Evolutionary conservation across 2,329 filamentous ascomycete species (phyloP).

Genomic region (Chrysosporium keratinophilum): DNA sequence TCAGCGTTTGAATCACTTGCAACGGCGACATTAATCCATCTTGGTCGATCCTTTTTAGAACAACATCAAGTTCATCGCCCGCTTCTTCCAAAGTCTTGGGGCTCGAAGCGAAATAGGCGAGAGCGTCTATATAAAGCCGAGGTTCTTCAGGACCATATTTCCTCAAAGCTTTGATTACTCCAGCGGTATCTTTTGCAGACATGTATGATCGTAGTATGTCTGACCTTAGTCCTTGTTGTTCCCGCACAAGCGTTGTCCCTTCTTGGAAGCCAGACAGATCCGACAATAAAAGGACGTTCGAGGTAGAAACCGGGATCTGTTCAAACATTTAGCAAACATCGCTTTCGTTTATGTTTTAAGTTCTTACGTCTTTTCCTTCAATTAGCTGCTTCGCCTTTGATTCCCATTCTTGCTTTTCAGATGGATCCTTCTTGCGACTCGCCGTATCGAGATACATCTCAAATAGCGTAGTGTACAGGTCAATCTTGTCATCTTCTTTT

Average conservation of each 20-base stretch:
- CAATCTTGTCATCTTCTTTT: slow-evolving; percentile 64
- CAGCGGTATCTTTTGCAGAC: slow-evolving; percentile 77
- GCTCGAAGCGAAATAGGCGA: slow-evolving; percentile 87
- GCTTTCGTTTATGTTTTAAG: neutral
- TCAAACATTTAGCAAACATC: neutral
- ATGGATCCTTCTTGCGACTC: slow-evolving; percentile 56
- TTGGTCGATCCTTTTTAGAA: slow-evolving; percentile 77
- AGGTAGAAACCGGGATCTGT: slow-evolving; percentile 72
- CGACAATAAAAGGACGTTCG: slow-evolving; percentile 84
- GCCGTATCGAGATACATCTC: slow-evolving; percentile 96
- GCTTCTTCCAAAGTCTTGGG: slow-evolving; percentile 72
- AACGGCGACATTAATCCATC: slow-evolving; percentile 90
- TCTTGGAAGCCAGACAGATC: slow-evolving; percentile 83
- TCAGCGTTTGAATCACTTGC: slow-evolving; percentile 89
- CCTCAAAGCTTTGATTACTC: slow-evolving; percentile 76
- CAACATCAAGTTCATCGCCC: slow-evolving; percentile 68
- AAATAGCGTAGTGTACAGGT: slow-evolving; percentile 89
- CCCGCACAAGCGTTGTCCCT: slow-evolving; percentile 83
- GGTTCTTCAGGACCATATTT: slow-evolving; percentile 91
- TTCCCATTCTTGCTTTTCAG: slow-evolving; percentile 71
- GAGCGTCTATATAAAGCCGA: slow-evolving; percentile 79
- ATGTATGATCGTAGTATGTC: slow-evolving; percentile 98
- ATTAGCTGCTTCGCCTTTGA: slow-evolving; percentile 82
- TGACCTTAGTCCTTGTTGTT: slow-evolving; percentile 81
- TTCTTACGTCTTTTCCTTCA: slow-evolving; percentile 56